Evolutionary conservation across 1,284 basidiomycete genomes (phyloP).

Genomic region (Caloboletus firmus): DNA sequence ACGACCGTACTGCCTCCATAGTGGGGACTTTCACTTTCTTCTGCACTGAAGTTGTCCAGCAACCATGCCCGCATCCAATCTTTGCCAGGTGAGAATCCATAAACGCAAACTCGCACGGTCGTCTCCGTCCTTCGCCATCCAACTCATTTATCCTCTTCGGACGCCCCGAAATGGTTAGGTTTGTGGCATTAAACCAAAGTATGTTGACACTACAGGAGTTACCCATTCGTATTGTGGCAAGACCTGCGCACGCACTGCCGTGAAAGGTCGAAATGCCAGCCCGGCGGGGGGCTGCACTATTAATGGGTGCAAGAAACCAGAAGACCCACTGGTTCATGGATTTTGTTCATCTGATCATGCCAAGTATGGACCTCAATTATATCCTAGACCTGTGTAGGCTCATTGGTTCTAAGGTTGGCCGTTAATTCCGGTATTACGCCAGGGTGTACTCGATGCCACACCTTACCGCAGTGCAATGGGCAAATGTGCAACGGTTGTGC

Average conservation of each 20-base stretch:
- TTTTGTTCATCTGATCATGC: conserved; percentile 60
- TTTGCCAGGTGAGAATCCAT: conserved; percentile 30
- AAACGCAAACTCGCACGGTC: conserved; percentile 10
- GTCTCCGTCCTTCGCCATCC: conserved; percentile 8
- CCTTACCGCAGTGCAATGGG: conserved; percentile 39
- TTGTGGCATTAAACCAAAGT: conserved; percentile 60
- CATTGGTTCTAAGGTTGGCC: conserved; percentile 44
- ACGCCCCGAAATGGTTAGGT: conserved; percentile 37
- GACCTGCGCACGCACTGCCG: conserved; percentile 49
- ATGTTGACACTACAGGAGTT: conserved; percentile 50
- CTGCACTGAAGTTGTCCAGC: conserved; percentile 1
- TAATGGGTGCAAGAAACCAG: conserved; percentile 48
- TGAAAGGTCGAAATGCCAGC: conserved; percentile 29
- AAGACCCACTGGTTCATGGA: conserved; percentile 46
- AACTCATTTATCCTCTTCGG: conserved; percentile 2
- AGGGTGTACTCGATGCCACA: conserved; percentile 49
- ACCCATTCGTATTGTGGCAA: conserved; percentile 61
- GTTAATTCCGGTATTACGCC: conserved; percentile 46
- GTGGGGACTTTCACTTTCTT: background rate
- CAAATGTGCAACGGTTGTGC: conserved; percentile 26
- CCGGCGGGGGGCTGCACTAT: conserved; percentile 41
- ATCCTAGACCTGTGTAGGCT: conserved; percentile 9
- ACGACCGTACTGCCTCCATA: background rate
- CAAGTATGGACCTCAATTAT: conserved; percentile 38
- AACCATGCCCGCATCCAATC: conserved; percentile 21